Conservation (phyloP, 2,329 filamentous ascomycete genomes). For the Acrodontium crateriforme region DNA sequence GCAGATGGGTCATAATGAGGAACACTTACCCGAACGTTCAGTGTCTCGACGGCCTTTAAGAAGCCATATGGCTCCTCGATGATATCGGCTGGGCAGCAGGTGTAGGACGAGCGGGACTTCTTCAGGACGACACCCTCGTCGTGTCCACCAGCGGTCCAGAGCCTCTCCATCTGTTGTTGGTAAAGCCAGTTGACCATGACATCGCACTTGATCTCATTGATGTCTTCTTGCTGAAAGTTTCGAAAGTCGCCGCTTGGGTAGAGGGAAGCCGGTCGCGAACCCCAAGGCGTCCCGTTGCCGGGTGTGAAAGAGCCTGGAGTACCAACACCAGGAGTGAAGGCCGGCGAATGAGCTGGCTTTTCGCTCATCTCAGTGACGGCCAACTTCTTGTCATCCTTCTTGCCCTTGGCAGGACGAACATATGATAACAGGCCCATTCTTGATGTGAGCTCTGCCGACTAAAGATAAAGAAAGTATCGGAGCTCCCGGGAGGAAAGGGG, state of each 20-base stretch:
- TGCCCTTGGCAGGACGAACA: constrained; percentile 7
- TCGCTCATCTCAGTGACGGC: constrained; percentile 1
- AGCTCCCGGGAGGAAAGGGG: too few species aligned
- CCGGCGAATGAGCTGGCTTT: constrained; percentile 3
- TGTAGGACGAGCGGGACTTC: constrained; percentile 36
- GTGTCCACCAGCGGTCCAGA: constrained; percentile 34
- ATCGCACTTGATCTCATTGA: constrained; percentile 43
- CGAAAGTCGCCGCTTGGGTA: constrained; percentile 23
- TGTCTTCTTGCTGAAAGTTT: constrained; percentile 29
- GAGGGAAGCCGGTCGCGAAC: constrained; percentile 23
- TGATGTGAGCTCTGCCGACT: too few species aligned
- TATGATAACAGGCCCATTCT: constrained; percentile 30
- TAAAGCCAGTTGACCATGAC: constrained; percentile 52
- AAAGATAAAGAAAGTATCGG: too few species aligned
- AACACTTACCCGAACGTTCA: constrained; percentile 42
- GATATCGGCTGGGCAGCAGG: constrained; percentile 37
- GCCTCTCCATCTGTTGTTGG: constrained; percentile 44
- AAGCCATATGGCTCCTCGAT: constrained; percentile 33
- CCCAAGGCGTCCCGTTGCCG: constrained; percentile 14
- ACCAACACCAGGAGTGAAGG: too few species aligned
- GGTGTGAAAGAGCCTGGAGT: constrained; percentile 8
- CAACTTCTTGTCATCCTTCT: constrained; percentile 1
- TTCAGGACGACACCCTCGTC: constrained; percentile 45
- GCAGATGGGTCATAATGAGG: constrained; percentile 1
- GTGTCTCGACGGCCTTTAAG: constrained; percentile 33